These are phyloP conservation scores for Xylaria longipes DNA, from an alignment of 495 filamentous ascomycete species.

Conservation along the genomic window DNA sequence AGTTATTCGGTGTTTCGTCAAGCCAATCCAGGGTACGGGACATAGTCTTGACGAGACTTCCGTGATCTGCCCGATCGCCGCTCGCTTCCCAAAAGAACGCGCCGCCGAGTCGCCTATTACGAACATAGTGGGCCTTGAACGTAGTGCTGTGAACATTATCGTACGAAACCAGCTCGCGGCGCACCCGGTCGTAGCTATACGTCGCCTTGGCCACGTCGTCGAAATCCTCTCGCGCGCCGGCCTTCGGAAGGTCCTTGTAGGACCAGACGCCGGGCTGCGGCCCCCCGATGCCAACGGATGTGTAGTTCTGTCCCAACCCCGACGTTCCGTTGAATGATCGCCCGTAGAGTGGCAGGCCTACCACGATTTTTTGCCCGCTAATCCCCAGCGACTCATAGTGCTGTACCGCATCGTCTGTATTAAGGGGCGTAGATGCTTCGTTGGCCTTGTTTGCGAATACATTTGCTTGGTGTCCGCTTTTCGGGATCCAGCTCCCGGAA, in stretches of 20 bases:
- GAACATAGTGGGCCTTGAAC: slow-evolving; percentile 71
- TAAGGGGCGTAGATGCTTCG: slow-evolving; percentile 66
- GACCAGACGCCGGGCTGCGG: slow-evolving; percentile 85
- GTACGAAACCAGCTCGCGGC: slow-evolving; percentile 73
- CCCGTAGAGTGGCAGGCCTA: slow-evolving; percentile 89
- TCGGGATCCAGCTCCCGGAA: slow-evolving; percentile 71
- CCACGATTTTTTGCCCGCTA: slow-evolving; percentile 68
- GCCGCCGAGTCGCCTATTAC: slow-evolving; percentile 69
- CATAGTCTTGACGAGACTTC: slow-evolving; percentile 69
- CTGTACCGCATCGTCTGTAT: slow-evolving; percentile 67
- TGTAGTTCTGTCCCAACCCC: slow-evolving; percentile 72
- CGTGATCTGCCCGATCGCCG: slow-evolving; percentile 66
- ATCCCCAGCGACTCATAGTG: slow-evolving; percentile 73
- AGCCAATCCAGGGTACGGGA: slow-evolving; percentile 58
- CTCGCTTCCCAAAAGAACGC: slow-evolving; percentile 93
- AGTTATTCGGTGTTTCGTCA: slow-evolving; percentile 66
- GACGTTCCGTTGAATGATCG: slow-evolving; percentile 75
- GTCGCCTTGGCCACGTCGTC: slow-evolving; percentile 64
- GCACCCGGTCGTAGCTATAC: slow-evolving; percentile 69
- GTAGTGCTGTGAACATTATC: slow-evolving; percentile 67
- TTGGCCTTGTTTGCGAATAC: slow-evolving; percentile 61
- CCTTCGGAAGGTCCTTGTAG: slow-evolving; percentile 66
- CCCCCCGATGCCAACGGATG: slow-evolving; percentile 66
- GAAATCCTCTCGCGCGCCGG: slow-evolving; percentile 53
- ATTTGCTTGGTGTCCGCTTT: slow-evolving; percentile 78